Percentiles rank a stretch among this genome's conserved stretches.
Conservation (phyloP, 164 flowering plant genomes). For the Houttuynia cordata region DNA sequence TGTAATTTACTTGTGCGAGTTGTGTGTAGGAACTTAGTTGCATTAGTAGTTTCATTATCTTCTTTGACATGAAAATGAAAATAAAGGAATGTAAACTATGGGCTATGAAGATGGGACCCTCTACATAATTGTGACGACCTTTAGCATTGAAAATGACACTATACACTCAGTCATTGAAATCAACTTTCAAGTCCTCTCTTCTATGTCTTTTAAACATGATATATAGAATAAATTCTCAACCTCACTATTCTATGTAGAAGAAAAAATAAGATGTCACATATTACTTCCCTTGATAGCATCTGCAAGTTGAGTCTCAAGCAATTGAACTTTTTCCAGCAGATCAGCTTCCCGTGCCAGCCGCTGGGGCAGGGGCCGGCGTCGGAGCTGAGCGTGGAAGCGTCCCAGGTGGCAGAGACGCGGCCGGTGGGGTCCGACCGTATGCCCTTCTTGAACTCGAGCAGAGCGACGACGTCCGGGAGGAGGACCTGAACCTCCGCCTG, state of each 20-base stretch:
- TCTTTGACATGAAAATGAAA: too few relatives aligned
- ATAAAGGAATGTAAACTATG: too few relatives aligned
- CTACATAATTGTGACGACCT: background rate
- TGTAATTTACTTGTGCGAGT: too few relatives aligned
- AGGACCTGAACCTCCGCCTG: background rate
- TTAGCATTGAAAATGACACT: background rate
- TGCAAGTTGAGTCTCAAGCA: conserved; percentile 55
- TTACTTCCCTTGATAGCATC: conserved; percentile 51
- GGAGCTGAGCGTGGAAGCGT: conserved; percentile 10
- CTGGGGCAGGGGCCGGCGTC: conserved; percentile 46
- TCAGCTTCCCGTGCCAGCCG: conserved; percentile 41
- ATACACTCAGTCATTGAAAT: background rate
- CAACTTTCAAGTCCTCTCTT: background rate
- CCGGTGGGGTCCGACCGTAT: conserved; percentile 46
- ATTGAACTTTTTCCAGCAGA: conserved; percentile 25
- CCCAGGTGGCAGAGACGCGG: conserved; percentile 38
- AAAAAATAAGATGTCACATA: conserved; percentile 7
- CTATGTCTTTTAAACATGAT: too few relatives aligned
- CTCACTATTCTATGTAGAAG: too few relatives aligned
- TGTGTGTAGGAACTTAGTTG: too few relatives aligned
- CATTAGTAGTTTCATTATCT: too few relatives aligned
- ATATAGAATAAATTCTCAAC: too few relatives aligned
- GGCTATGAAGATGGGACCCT: too few relatives aligned
- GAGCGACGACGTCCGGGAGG: conserved; percentile 32
- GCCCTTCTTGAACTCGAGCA: conserved; percentile 86